Evolutionary conservation across 371 early-diverging fungal species (phyloP).

Genomic region (Mucor lusitanicus): DNA sequence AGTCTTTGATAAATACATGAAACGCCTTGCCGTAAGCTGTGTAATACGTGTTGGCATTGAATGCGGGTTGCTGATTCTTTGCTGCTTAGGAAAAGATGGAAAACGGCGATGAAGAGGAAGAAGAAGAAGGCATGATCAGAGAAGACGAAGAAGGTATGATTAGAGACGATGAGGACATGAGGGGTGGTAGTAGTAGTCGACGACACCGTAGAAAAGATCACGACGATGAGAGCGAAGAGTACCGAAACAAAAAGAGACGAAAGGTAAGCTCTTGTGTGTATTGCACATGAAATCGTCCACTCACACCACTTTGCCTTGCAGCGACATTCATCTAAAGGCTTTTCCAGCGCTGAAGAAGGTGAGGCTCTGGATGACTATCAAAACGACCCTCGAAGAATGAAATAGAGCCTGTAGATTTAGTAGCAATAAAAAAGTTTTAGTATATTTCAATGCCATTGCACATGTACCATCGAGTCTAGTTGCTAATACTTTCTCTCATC

Average conservation of each 20-base stretch:
- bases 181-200: constrained; percentile 11
- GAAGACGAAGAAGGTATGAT: constrained; percentile 37
- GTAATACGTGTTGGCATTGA: neutral
- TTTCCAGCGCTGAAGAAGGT: constrained; percentile 43
- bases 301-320: neutral
- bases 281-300: neutral
- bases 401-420: neutral
- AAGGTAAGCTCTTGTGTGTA: constrained; percentile 10
- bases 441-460: neutral
- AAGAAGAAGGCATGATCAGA: constrained; percentile 38
- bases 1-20: constrained; percentile 75
- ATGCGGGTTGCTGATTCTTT: neutral
- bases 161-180: constrained; percentile 20
- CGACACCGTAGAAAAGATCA: constrained; percentile 27
- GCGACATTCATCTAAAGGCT: constrained; percentile 15
- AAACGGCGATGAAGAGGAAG: constrained; percentile 33
- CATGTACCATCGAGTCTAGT: neutral
- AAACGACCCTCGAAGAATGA: constrained; percentile 21
- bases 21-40: constrained; percentile 62
- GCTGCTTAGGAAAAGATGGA: constrained; percentile 28
- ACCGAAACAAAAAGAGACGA: constrained; percentile 23
- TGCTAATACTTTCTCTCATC: too few species aligned
- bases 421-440: neutral
- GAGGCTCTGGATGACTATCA: constrained; percentile 36
- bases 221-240: constrained; percentile 30